phyloP scores from a whole-genome alignment of 2,329 filamentous ascomycete species.

The Pseudovirgaria hyperparasitica region DNA sequence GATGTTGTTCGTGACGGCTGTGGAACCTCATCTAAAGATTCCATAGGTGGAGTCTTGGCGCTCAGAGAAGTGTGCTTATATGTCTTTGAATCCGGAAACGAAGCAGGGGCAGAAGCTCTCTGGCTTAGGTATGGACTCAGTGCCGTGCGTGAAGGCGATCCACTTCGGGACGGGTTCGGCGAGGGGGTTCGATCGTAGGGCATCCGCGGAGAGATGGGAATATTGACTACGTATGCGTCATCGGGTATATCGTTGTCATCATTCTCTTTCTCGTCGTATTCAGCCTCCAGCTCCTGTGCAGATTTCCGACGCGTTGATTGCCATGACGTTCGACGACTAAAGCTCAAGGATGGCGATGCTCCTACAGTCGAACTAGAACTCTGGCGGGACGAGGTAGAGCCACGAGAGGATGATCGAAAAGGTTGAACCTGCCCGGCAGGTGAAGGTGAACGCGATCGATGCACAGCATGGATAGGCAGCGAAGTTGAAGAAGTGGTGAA shows the following conservation, averaged over 20 bases:
- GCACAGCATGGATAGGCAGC: slow-evolving; percentile 12
- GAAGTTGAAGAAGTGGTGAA: slow-evolving; percentile 21
- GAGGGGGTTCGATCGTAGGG: slow-evolving; percentile 25
- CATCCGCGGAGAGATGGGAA: slow-evolving; percentile 58
- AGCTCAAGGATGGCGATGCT: slow-evolving; percentile 12
- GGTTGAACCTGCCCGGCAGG: slow-evolving; percentile 17
- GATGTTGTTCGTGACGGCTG: too few species aligned
- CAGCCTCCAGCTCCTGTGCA: slow-evolving; percentile 56
- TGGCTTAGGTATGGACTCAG: slow-evolving; percentile 10
- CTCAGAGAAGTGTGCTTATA: slow-evolving; percentile 11
- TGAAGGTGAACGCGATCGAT: slow-evolving; percentile 23
- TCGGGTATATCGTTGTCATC: slow-evolving; percentile 68
- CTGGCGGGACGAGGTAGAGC: slow-evolving; percentile 17
- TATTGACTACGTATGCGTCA: slow-evolving; percentile 66
- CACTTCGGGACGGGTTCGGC: slow-evolving; percentile 13
- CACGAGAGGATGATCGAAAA: slow-evolving; percentile 10
- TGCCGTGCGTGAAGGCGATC: slow-evolving; percentile 14
- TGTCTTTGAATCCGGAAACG: slow-evolving; percentile 5
- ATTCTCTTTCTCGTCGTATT: slow-evolving; percentile 61
- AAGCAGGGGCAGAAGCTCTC: slow-evolving; percentile 5
- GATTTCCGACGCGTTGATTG: slow-evolving; percentile 55
- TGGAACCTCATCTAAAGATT: too few species aligned
- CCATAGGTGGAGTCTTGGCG: slow-evolving; percentile 11
- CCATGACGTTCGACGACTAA: slow-evolving; percentile 43
- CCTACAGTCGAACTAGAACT: slow-evolving; percentile 19